Percentiles rank a stretch among this genome's conserved stretches.
Conservation (phyloP, 495 filamentous ascomycete genomes). For the Neurospora terricola region DNA sequence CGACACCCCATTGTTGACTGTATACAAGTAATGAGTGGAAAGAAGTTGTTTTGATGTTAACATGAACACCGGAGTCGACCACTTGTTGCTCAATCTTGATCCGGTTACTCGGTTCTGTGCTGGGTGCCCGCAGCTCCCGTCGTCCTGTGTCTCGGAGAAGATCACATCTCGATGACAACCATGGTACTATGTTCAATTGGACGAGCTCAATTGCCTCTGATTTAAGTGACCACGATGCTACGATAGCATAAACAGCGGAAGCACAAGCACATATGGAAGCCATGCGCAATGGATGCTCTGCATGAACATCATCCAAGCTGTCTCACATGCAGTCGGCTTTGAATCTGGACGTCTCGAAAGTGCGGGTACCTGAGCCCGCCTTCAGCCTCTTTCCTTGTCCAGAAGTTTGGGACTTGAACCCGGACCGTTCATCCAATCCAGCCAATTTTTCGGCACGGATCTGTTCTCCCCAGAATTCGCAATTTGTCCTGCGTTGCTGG, state of each 20-base stretch:
- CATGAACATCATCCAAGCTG: not conserved
- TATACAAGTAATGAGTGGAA: not conserved
- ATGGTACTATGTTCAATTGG: not conserved
- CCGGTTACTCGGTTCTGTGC: not conserved
- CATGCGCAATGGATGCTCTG: not conserved
- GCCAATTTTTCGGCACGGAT: not conserved
- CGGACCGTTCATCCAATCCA: not conserved
- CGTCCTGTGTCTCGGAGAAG: not conserved
- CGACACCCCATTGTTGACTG: not conserved
- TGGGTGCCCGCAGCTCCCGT: not conserved
- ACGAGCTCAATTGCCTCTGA: not conserved
- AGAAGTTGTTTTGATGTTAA: not conserved
- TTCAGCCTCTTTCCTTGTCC: not conserved
- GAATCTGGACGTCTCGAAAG: not conserved
- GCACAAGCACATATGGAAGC: not conserved
- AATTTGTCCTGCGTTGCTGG: not conserved
- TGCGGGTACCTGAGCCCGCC: not conserved
- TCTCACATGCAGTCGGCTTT: conserved; percentile 1
- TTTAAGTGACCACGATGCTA: not conserved
- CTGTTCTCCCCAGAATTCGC: not conserved
- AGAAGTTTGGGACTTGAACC: not conserved
- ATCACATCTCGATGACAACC: not conserved
- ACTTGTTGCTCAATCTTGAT: not conserved
- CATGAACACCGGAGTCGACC: not conserved
- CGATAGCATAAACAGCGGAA: not conserved